Conservation (phyloP, 441 rosid species). For the Raphanus hybrid region DNA sequence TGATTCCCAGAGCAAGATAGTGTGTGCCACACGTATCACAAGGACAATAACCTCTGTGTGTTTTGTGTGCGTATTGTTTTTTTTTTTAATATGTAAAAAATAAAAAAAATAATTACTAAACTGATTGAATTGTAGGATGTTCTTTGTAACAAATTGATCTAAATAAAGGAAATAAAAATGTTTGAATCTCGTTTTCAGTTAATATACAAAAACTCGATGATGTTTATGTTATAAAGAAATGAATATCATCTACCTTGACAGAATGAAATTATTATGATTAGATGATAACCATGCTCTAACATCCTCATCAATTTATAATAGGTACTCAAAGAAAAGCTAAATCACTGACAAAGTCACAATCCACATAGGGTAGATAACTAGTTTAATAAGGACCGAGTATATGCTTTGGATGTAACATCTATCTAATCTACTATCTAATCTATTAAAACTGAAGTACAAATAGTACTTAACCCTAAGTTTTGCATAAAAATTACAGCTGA, state of each 20-base stretch:
- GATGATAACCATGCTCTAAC: neutral
- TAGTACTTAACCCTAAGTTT: too few species aligned
- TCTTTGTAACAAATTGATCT: neutral
- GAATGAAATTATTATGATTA: neutral
- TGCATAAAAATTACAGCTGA: too few species aligned
- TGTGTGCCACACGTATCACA: conserved; percentile 2
- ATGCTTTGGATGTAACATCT: neutral
- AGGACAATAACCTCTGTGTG: neutral
- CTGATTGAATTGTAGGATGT: neutral
- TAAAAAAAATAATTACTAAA: neutral
- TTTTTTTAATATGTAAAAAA: too few species aligned
- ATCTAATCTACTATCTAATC: too few species aligned
- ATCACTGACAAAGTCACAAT: neutral
- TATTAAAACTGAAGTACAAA: too few species aligned
- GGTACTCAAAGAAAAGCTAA: neutral
- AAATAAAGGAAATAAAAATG: neutral
- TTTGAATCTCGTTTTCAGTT: neutral
- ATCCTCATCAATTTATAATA: neutral
- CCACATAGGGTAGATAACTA: neutral
- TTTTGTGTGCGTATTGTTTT: neutral
- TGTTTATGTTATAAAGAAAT: neutral
- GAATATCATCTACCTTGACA: neutral
- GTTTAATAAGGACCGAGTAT: neutral
- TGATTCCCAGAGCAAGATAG: conserved; percentile 38
- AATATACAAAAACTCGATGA: neutral